Evolutionary conservation across 1,284 basidiomycete species (phyloP), one percentile per base, ranked within the genome.

Genomic region (Rhodotorula sp.): DNA sequence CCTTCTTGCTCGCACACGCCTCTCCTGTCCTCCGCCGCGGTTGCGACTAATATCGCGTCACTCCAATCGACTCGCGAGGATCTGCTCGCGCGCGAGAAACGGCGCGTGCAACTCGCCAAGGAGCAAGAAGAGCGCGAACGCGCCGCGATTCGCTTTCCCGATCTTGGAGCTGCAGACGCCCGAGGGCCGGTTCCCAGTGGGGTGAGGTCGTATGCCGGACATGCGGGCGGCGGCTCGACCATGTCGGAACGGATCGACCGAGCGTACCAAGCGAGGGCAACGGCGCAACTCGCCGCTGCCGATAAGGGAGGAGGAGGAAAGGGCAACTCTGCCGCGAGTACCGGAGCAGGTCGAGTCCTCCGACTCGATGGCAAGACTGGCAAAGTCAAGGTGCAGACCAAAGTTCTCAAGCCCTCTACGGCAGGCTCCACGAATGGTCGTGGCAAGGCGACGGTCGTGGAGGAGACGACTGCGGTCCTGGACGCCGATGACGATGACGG

Each of bases 1-100:
- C 82, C 82, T 22, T 82, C 81, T n/a, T 83, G 82, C 69, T 53
- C 68, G 0, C 70, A 69, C 24, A 62, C 70, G 10, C 77, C 80
- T 7, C 72, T 80, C 45, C 64, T 70, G 37, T 58, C 64, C 26
- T 48, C 64, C 2, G 33, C 65, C 33, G 17, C 29, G 8, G 48
- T 60, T 24, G 66, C 71, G 4, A 46, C 63, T 0, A 55, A 73
- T 59, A 62, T 70, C 60, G 42, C 66, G 2, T 15, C 65, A 6
- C 68, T 75, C 44, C 49, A 64, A 18, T 20, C 49, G 1, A 2
- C 37, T 7, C 67, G 65, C 22, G 66, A 64, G 22, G 44, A 44
- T 10, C 48, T 76, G 26, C 18, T 73, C 29, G 49, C 30, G 4
- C 62, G 58, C 4, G 75, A 75, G 57, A 60, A 53, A 20, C 62